Evolutionary conservation across 371 early-diverging fungal species (phyloP), one percentile per base, ranked within the genome.

Genomic region (Mortierella sp.): DNA sequence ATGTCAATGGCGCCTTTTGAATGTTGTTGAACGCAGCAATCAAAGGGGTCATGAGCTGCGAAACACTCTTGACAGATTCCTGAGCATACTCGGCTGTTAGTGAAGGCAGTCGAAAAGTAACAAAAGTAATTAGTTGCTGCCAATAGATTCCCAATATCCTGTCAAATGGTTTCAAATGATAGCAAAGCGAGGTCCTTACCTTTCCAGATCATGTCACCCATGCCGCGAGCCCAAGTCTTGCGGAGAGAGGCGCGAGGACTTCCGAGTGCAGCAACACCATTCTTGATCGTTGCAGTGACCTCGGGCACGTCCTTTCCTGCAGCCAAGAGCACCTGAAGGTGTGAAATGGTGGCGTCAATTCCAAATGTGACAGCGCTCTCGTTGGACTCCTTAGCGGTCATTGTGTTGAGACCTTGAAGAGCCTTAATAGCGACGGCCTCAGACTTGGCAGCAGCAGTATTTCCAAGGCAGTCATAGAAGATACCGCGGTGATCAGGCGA

Each of bases 351-450:
- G 31, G 95, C 93, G 48, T 91, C 88, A 16, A 97, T 91, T 55
- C 94, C 92, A 75, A 93, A 89, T 1, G 89, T 77, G 65, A 95
- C 91, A 16, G 94, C 94, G 47, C 90, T 88, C 74, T 97, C 98
- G 60, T 95, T 93, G 42, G 95, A 90, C 82, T 98, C 98, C 88
- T 97, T 97, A 68, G 88, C 88, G 10, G 92, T 80, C 90, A 96
- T 93, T 4, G 92, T 87, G 8, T 94, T 91, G 80, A 94, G 88
- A 7, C 90, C 92, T 50, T 93, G 90, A 19, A 95, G 83, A 26
- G 91, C 92, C 73, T 91, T 94, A 74, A 91, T 86, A 14, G 95
- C 93, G 5, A 95, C 91, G 57, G 88, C 79, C 14, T 94, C 90
- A 14, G 91, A 89, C 24, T 84, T 84, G 6, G 90, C 83, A 16